A percentile compares a stretch with the other conserved stretches of the same genome.
Conservation (phyloP, 1,139 yeast genomes). For the Petasospora fabianii region DNA sequence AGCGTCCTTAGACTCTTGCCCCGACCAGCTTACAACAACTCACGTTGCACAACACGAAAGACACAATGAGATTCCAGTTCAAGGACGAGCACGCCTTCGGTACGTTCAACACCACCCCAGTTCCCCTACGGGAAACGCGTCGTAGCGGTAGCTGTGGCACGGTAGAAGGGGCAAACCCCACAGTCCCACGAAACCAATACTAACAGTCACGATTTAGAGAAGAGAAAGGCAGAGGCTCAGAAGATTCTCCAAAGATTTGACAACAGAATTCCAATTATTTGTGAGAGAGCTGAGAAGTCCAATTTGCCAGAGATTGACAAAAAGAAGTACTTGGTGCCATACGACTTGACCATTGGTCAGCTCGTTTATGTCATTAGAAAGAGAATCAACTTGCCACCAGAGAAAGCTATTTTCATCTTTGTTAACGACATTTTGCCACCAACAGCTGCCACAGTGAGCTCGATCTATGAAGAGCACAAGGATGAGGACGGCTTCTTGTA, state of each 20-base stretch:
- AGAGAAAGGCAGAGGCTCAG: conserved; percentile 93
- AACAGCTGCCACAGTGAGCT: conserved; percentile 93
- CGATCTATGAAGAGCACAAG: conserved; percentile 92
- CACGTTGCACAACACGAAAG: not conserved
- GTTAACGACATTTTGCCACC: conserved; percentile 97
- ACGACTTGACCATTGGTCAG: conserved; percentile 95
- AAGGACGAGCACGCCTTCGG: conserved; percentile 90
- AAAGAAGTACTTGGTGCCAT: conserved; percentile 93
- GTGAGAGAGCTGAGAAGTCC: conserved; percentile 96
- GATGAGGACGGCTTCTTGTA: conserved; percentile 97
- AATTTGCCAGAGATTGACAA: conserved; percentile 96
- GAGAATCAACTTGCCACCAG: conserved; percentile 92
- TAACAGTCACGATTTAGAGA: conserved; percentile 44
- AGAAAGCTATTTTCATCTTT: conserved; percentile 95
- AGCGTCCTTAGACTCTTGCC: not conserved
- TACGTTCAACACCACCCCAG: conserved; percentile 25
- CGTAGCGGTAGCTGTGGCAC: not conserved
- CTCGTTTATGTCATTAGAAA: conserved; percentile 96
- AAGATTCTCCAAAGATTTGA: conserved; percentile 86
- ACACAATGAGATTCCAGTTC: conserved; percentile 77
- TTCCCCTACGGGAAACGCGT: not conserved
- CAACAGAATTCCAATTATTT: conserved; percentile 93
- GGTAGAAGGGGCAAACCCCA: too few species aligned
- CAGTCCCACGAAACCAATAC: too few species aligned
- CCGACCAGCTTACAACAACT: not conserved